phyloP scores from a whole-genome alignment of 768 basidiomycete genomes.

The Chalciporus chontae region DNA sequence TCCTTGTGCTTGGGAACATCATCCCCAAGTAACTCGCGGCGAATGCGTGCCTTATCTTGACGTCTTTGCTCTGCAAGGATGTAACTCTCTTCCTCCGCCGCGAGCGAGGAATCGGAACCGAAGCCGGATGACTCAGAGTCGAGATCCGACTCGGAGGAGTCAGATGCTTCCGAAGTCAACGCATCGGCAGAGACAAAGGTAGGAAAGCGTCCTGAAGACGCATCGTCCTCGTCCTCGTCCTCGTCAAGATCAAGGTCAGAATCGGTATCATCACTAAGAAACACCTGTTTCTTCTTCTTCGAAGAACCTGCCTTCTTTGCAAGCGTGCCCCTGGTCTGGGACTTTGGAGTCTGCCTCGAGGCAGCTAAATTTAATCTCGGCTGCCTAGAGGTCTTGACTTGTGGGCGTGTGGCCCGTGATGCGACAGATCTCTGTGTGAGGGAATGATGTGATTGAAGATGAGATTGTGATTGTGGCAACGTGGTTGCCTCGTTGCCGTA shows the following conservation, averaged over 20 bases:
- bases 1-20: conserved; percentile 41
- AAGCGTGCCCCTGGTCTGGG: conserved; percentile 37
- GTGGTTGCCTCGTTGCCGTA: conserved; percentile 32
- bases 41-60: conserved; percentile 50
- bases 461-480: conserved; percentile 36
- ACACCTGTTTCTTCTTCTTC: conserved; percentile 17
- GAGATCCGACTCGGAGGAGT: conserved; percentile 42
- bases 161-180: conserved; percentile 46
- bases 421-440: conserved; percentile 18
- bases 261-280: conserved; percentile 18
- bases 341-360: conserved; percentile 36
- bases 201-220: conserved; percentile 46
- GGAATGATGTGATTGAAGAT: conserved; percentile 26
- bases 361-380: conserved; percentile 29
- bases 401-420: conserved; percentile 24
- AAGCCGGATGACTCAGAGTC: conserved; percentile 35
- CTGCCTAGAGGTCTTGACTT: conserved; percentile 14
- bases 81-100: conserved; percentile 61
- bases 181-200: conserved; percentile 68
- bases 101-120: conserved; percentile 54
- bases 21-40: conserved; percentile 58
- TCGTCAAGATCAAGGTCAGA: conserved; percentile 32
- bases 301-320: conserved; percentile 20
- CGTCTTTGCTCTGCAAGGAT: conserved; percentile 46
- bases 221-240: conserved; percentile 30